Conservation (phyloP, 2,329 filamentous ascomycete species). For the Ceratocystis huliohia region DNA sequence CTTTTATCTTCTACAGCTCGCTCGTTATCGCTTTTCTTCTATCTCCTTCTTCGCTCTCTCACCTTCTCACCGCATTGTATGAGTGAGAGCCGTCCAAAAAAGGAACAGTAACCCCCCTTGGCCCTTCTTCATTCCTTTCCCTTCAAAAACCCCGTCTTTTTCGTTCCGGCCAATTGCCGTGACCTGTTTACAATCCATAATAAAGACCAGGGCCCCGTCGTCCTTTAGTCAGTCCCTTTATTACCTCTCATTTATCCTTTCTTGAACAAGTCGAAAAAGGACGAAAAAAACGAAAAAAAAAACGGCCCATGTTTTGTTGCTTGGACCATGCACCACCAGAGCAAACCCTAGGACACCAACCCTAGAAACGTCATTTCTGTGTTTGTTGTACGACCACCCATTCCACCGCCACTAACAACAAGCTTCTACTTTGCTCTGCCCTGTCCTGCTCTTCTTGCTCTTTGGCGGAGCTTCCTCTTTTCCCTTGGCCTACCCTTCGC, state of each 20-base stretch:
- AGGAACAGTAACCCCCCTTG: neutral
- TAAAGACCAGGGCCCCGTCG: neutral
- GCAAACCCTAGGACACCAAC: neutral
- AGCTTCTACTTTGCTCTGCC: neutral
- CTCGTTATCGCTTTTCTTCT: neutral
- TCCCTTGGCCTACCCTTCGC: neutral
- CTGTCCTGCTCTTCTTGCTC: neutral
- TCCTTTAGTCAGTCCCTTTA: neutral
- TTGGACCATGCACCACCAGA: neutral
- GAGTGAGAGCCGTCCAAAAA: neutral
- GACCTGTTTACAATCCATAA: neutral
- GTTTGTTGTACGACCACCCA: neutral
- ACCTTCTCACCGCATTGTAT: neutral
- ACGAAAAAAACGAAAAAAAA: neutral
- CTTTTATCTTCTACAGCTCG: neutral
- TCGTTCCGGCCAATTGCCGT: slow-evolving; percentile 18
- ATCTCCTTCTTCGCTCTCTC: neutral
- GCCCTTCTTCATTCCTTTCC: neutral
- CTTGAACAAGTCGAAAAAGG: neutral
- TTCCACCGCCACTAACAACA: neutral
- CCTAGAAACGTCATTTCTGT: slow-evolving; percentile 1
- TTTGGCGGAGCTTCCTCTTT: neutral
- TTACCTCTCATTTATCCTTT: neutral
- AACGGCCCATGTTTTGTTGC: neutral
- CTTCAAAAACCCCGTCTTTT: neutral